Conservation (phyloP, 805 yeast genomes). For the Yamadazyma laniorum region DNA sequence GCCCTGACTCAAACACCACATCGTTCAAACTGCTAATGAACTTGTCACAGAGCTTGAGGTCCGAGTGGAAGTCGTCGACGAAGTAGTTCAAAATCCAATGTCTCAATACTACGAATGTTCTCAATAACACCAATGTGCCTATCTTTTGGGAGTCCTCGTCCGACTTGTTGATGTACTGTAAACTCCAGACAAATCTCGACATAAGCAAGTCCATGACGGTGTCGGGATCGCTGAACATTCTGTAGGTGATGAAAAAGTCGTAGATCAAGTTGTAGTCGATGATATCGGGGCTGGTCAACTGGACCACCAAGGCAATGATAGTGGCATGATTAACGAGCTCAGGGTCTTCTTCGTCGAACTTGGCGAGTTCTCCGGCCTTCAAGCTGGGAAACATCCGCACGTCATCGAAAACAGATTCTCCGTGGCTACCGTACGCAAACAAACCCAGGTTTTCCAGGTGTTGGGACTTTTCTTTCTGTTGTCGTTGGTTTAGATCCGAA, state of each 20-base stretch:
- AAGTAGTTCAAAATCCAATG: slow-evolving; percentile 91
- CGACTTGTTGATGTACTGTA: slow-evolving; percentile 41
- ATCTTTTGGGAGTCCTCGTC: slow-evolving; percentile 27
- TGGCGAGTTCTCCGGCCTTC: slow-evolving; percentile 22
- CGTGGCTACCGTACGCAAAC: slow-evolving; percentile 33
- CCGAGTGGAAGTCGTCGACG: slow-evolving; percentile 63
- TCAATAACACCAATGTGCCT: slow-evolving; percentile 67
- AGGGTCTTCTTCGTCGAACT: slow-evolving; percentile 33
- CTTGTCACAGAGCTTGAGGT: slow-evolving; percentile 31
- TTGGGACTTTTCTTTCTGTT: too few species aligned
- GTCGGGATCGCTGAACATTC: slow-evolving; percentile 62
- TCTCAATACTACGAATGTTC: slow-evolving; percentile 83
- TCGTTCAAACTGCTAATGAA: slow-evolving; percentile 52
- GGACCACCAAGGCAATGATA: slow-evolving; percentile 50
- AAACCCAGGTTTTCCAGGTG: too few species aligned
- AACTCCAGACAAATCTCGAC: slow-evolving; percentile 71
- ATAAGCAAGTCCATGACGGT: slow-evolving; percentile 60
- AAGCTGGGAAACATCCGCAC: slow-evolving; percentile 32
- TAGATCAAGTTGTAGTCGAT: slow-evolving; percentile 76
- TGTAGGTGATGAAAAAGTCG: slow-evolving; percentile 83
- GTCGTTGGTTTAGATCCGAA: too few species aligned
- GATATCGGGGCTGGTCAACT: slow-evolving; percentile 67
- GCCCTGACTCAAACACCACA: slow-evolving; percentile 28
- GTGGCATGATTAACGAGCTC: slow-evolving; percentile 38
- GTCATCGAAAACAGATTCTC: slow-evolving; percentile 40